Evolutionary conservation across 352 stramenopile genomes (phyloP).

Genomic region (Elongisporangium prolatum): DNA sequence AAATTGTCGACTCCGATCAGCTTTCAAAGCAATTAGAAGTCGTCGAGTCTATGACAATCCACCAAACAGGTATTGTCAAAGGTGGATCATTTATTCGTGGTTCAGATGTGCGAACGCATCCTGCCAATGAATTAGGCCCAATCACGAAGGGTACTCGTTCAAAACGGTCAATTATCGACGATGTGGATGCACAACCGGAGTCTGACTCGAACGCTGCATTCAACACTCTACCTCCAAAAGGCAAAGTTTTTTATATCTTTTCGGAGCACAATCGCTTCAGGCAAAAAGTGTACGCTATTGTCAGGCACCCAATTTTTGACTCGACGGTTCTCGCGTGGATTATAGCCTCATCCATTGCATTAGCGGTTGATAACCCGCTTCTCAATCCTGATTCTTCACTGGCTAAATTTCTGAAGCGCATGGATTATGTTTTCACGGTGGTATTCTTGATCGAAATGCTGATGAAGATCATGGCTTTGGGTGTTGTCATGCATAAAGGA

Average conservation of each 20-base stretch:
- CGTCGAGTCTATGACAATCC: background rate
- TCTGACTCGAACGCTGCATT: conserved; percentile 2
- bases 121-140: background rate
- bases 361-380: conserved; percentile 87
- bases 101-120: background rate
- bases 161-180: background rate
- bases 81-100: background rate
- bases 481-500: conserved; percentile 56
- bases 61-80: background rate
- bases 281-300: conserved; percentile 32
- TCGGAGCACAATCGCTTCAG: conserved; percentile 31
- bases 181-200: background rate
- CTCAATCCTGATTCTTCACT: conserved; percentile 39
- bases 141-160: background rate
- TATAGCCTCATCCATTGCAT: conserved; percentile 67
- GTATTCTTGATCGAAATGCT: conserved; percentile 89
- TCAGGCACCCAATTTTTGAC: conserved; percentile 77
- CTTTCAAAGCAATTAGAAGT: conserved; percentile 12
- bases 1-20: conserved; percentile 14
- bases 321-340: conserved; percentile 80
- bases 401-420: conserved; percentile 33
- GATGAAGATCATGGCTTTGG: conserved; percentile 86
- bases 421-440: conserved; percentile 74
- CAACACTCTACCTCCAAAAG: conserved; percentile 10
- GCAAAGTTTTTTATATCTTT: conserved; percentile 48